These are phyloP conservation scores for Mycena filopes DNA, from an alignment of 768 basidiomycete species.

Conservation along the genomic window DNA sequence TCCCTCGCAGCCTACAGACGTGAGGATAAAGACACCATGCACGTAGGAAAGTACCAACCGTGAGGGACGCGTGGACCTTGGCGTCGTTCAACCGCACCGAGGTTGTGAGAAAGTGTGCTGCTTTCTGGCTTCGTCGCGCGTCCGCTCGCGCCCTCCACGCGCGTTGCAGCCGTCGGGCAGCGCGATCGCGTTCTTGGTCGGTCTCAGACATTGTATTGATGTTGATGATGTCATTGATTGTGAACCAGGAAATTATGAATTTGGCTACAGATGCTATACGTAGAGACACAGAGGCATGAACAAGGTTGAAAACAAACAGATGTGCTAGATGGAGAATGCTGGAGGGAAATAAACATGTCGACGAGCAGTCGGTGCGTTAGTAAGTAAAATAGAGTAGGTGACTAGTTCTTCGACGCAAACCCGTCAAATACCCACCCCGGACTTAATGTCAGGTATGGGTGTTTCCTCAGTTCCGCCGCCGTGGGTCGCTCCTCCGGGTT, in stretches of 20 bases:
- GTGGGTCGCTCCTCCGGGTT: constrained; percentile 87
- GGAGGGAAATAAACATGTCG: constrained; percentile 21
- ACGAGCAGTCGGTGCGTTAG: constrained; percentile 18
- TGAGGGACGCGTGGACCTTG: constrained; percentile 46
- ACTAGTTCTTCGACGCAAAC: constrained; percentile 55
- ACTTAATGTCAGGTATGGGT: constrained; percentile 80
- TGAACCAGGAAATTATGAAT: constrained; percentile 39
- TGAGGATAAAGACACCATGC: not conserved
- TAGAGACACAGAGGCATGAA: constrained; percentile 37
- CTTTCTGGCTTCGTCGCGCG: constrained; percentile 32
- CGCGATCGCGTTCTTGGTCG: constrained; percentile 34
- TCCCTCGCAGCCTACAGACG: constrained; percentile 49
- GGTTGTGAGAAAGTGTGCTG: constrained; percentile 42
- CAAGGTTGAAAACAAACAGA: constrained; percentile 28
- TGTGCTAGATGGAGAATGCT: constrained; percentile 11
- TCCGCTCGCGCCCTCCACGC: constrained; percentile 51
- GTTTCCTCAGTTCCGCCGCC: constrained; percentile 80
- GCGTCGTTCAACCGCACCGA: constrained; percentile 53
- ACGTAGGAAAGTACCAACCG: constrained; percentile 38
- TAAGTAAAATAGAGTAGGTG: constrained; percentile 28
- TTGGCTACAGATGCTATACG: constrained; percentile 52
- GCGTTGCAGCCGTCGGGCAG: constrained; percentile 52
- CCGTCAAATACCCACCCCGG: constrained; percentile 81
- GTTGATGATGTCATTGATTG: constrained; percentile 33
- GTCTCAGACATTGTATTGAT: not conserved